These are phyloP conservation scores for Candolleomyces aberdarensis DNA, from an alignment of 768 basidiomycete genomes.

Conservation along the genomic window DNA sequence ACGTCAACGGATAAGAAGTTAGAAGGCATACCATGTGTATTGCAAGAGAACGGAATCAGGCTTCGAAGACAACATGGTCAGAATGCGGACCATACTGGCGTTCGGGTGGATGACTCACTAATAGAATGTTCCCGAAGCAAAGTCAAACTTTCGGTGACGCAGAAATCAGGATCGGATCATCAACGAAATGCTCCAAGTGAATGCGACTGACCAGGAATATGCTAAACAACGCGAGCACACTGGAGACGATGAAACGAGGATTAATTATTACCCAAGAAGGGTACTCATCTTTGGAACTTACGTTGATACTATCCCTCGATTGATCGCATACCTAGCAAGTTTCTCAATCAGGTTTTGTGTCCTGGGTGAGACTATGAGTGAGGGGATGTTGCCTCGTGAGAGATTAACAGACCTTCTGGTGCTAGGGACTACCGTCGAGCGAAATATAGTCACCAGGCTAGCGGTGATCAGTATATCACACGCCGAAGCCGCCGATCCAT, in stretches of 20 bases:
- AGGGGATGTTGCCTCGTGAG: not conserved
- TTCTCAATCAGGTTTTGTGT: not conserved
- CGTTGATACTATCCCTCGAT: not conserved
- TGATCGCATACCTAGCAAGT: not conserved
- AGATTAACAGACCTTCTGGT: not conserved
- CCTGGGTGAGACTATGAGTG: not conserved
- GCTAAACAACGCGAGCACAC: not conserved
- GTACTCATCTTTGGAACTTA: not conserved
- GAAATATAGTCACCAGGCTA: not conserved
- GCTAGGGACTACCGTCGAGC: not conserved
- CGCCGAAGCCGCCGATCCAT: not conserved
- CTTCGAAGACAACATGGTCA: not conserved
- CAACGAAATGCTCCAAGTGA: not conserved
- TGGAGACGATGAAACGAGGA: not conserved
- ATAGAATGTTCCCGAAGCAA: not conserved
- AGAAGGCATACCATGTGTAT: not conserved
- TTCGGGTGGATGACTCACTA: not conserved
- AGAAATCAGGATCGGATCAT: not conserved
- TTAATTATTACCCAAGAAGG: too few species aligned
- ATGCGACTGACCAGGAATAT: not conserved
- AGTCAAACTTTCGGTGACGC: not conserved
- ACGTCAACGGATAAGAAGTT: not conserved
- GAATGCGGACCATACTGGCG: not conserved
- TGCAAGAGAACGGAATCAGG: not conserved
- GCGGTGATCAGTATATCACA: constrained; percentile 1